Evolutionary conservation across 2,329 filamentous ascomycete genomes (phyloP).

Genomic region (Ascochyta koolunga): DNA sequence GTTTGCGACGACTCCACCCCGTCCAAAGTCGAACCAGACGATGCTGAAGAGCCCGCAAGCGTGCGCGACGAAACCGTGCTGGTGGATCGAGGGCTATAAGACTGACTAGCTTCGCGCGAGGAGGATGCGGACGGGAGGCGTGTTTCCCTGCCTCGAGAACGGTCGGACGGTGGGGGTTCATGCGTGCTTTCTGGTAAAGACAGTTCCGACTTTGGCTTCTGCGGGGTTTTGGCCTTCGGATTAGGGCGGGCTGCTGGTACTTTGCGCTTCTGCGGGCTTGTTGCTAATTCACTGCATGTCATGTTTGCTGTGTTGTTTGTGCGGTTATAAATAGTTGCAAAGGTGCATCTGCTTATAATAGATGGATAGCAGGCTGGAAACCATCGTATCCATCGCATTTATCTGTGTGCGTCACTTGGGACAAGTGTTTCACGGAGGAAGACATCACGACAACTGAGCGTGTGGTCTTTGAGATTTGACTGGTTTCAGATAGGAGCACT

Average conservation of each 20-base stretch:
- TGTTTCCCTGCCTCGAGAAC: background rate
- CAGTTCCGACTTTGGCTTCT: background rate
- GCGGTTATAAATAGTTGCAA: background rate
- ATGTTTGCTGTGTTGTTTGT: background rate
- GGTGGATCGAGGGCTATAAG: background rate
- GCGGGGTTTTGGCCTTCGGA: background rate
- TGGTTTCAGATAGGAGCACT: background rate
- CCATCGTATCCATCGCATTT: too few relatives aligned
- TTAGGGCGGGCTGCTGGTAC: background rate
- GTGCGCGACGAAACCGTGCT: background rate
- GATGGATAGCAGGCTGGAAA: too few relatives aligned
- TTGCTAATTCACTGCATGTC: too few relatives aligned
- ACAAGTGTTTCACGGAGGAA: background rate
- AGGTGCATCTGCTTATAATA: background rate
- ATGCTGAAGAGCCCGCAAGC: background rate
- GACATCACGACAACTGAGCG: background rate
- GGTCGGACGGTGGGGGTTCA: background rate
- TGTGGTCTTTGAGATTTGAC: background rate
- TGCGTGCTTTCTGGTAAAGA: background rate
- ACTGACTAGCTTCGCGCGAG: background rate
- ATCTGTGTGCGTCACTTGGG: background rate
- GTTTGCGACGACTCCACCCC: background rate
- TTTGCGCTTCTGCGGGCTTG: background rate
- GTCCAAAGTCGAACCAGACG: background rate
- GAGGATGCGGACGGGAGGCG: background rate